A percentile compares a stretch with the other conserved stretches of the same genome.
These are phyloP conservation scores for Fragosphaeria purpurea DNA, from an alignment of 2,329 filamentous ascomycete genomes.

Conservation along the genomic window DNA sequence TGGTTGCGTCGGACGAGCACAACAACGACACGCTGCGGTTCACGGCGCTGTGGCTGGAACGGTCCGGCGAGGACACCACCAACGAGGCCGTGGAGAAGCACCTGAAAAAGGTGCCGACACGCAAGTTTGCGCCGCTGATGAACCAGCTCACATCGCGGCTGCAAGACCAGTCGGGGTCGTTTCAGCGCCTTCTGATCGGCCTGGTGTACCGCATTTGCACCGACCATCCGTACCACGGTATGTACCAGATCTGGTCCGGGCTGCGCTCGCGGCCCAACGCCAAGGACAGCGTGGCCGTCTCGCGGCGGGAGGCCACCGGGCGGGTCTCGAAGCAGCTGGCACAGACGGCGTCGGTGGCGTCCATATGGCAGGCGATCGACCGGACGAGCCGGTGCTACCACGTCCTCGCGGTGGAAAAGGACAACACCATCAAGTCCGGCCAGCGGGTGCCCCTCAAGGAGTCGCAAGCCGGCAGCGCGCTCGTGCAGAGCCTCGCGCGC, in stretches of 20 bases:
- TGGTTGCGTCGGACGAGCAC: constrained; percentile 77
- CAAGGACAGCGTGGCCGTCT: constrained; percentile 64
- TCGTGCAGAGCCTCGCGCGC: constrained; percentile 53
- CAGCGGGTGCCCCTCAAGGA: constrained; percentile 48
- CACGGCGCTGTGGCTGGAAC: constrained; percentile 86
- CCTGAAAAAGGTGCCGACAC: constrained; percentile 66
- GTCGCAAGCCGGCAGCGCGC: constrained; percentile 48
- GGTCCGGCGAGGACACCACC: constrained; percentile 63
- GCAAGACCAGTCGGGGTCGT: constrained; percentile 56
- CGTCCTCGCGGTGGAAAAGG: constrained; percentile 53
- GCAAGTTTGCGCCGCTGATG: constrained; percentile 87
- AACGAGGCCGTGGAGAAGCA: constrained; percentile 67
- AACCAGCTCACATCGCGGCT: constrained; percentile 94
- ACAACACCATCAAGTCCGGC: constrained; percentile 57
- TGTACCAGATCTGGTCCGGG: constrained; percentile 91
- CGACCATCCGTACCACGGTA: constrained; percentile 92
- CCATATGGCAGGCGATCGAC: constrained; percentile 62
- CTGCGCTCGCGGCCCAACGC: constrained; percentile 57
- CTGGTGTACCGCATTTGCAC: constrained; percentile 76
- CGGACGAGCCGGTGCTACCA: constrained; percentile 61
- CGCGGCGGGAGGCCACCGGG: constrained; percentile 63
- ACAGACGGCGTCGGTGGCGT: constrained; percentile 38
- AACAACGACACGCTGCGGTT: constrained; percentile 87
- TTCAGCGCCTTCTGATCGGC: constrained; percentile 65
- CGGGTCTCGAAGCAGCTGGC: constrained; percentile 54